Evolutionary conservation across 345 rosid species (phyloP).

Genomic region (Balakata baccata): DNA sequence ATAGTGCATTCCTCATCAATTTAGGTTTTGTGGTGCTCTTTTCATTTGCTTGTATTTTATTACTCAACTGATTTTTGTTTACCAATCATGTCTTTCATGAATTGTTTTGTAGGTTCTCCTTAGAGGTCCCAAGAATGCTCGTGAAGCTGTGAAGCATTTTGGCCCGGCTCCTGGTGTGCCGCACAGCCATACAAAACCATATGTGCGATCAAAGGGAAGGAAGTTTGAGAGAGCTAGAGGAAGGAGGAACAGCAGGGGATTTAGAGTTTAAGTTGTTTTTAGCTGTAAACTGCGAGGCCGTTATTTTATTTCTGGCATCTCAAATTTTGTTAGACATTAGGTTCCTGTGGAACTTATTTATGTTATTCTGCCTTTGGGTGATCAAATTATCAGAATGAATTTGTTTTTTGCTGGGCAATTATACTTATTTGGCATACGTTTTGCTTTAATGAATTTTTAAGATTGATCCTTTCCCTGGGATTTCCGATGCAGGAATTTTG

Average conservation of each 20-base stretch:
- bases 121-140: slow-evolving; percentile 91
- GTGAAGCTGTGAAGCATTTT: slow-evolving; percentile 96
- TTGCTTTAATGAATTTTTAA: background rate
- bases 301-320: slow-evolving; percentile 25
- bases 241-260: slow-evolving; percentile 65
- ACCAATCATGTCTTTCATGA: too few species aligned
- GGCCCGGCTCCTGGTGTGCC: slow-evolving; percentile 99
- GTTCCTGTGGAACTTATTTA: slow-evolving; percentile 16
- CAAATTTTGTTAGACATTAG: slow-evolving; percentile 43
- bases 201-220: slow-evolving; percentile 82
- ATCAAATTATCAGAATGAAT: slow-evolving; percentile 11
- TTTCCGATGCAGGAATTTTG: background rate
- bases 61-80: background rate
- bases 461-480: too few species aligned
- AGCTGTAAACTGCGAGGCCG: slow-evolving; percentile 20
- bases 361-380: slow-evolving; percentile 14
- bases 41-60: background rate
- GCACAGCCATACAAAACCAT: slow-evolving; percentile 84
- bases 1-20: too few species aligned
- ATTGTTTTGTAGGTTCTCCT: slow-evolving; percentile 56
- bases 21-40: background rate
- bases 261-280: slow-evolving; percentile 47
- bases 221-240: slow-evolving; percentile 93
- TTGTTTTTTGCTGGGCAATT: background rate
- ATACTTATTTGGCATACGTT: background rate